phyloP scores from a whole-genome alignment of 305 asterid genomes.

The Rubia tinctorum region DNA sequence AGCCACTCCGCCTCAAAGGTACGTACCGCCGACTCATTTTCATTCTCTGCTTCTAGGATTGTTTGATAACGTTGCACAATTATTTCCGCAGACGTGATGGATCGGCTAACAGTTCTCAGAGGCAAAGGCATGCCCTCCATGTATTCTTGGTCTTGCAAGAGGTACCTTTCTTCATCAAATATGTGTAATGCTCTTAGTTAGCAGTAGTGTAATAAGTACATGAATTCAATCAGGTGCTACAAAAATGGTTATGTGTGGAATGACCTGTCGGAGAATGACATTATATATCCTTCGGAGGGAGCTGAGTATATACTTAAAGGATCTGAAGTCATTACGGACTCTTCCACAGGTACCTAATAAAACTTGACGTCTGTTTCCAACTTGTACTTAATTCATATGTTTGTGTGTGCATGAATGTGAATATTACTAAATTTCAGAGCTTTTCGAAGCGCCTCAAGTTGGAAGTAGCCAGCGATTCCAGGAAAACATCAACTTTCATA shows the following conservation, averaged over 20 bases:
- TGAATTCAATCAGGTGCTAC: slow-evolving; percentile 51
- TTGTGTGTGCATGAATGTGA: neutral
- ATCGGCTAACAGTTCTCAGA: slow-evolving; percentile 57
- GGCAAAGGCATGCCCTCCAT: slow-evolving; percentile 86
- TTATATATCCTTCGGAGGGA: slow-evolving; percentile 67
- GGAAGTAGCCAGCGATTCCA: slow-evolving; percentile 16
- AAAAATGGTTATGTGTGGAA: slow-evolving; percentile 87
- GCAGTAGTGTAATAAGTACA: neutral
- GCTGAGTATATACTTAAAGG: slow-evolving; percentile 88
- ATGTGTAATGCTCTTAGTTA: too few species aligned
- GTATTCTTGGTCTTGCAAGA: slow-evolving; percentile 95
- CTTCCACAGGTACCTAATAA: slow-evolving; percentile 37
- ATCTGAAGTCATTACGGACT: slow-evolving; percentile 45
- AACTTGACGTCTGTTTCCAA: neutral
- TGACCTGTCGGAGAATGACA: slow-evolving; percentile 61
- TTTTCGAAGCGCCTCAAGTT: slow-evolving; percentile 39
- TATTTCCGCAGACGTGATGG: slow-evolving; percentile 50
- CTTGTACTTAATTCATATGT: neutral
- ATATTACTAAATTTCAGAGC: slow-evolving; percentile 27
- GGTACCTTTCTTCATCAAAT: slow-evolving; percentile 27
- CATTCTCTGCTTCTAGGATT: neutral
- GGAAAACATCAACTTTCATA: slow-evolving; percentile 27
- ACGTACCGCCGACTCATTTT: slow-evolving; percentile 18
- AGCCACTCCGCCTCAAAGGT: slow-evolving; percentile 82
- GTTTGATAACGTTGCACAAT: too few species aligned